Evolutionary conservation across 1,284 basidiomycete species (phyloP).

Genomic region (Austroboletus olivaceoglutinosus): DNA sequence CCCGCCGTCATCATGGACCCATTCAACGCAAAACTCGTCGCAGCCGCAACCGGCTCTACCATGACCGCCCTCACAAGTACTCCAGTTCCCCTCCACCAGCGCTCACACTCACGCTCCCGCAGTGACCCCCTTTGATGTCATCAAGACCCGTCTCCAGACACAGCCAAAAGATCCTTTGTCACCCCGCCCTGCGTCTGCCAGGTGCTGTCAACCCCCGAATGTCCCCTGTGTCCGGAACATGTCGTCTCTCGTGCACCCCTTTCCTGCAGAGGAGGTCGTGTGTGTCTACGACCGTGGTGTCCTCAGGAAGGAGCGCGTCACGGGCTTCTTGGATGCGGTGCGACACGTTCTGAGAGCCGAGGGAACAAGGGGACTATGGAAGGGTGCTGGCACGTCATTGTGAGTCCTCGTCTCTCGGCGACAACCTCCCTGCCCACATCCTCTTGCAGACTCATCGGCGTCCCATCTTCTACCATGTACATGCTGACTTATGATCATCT

Average conservation of each 20-base stretch:
- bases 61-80: slow-evolving; percentile 82
- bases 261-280: slow-evolving; percentile 60
- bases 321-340: slow-evolving; percentile 80
- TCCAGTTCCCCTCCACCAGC: neutral
- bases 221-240: slow-evolving; percentile 69
- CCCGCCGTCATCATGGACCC: slow-evolving; percentile 54
- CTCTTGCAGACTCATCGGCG: slow-evolving; percentile 73
- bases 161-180: slow-evolving; percentile 59
- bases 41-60: slow-evolving; percentile 77
- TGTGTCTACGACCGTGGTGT: slow-evolving; percentile 75
- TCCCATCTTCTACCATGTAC: slow-evolving; percentile 91
- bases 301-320: slow-evolving; percentile 69
- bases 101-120: slow-evolving; percentile 7
- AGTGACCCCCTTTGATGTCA: slow-evolving; percentile 96
- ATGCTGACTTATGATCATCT: slow-evolving; percentile 97
- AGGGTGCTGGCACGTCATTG: slow-evolving; percentile 86
- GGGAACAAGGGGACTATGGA: slow-evolving; percentile 82
- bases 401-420: slow-evolving; percentile 40
- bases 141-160: slow-evolving; percentile 91
- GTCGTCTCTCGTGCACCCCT: slow-evolving; percentile 61
- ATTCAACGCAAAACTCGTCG: slow-evolving; percentile 75
- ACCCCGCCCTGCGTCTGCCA: slow-evolving; percentile 48
- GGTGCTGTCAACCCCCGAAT: slow-evolving; percentile 67
- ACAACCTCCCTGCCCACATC: slow-evolving; percentile 17
- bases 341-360: slow-evolving; percentile 75